Evolutionary conservation across 768 basidiomycete species (phyloP), one percentile per base, ranked within the genome.

Genomic region (Tylopilus subfusipes): DNA sequence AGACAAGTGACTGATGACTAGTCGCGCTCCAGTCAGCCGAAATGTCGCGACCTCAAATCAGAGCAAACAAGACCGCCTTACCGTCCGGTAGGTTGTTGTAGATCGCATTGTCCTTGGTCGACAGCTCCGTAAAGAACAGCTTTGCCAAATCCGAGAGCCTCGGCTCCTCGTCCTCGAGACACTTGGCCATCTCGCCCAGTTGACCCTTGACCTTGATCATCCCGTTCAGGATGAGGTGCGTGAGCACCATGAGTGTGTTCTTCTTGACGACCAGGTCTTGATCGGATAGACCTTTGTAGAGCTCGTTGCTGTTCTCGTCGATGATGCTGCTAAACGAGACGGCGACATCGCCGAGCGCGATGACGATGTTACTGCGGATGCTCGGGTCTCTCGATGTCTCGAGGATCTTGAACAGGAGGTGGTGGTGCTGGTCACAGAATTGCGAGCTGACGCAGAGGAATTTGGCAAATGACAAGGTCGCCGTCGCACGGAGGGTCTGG

Each of bases 181-280:
- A 98, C 72, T 99, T 98, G n/a, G 96, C 97, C 96, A 99, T 98
- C 78, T 99, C 97, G 18, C 97, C 97, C 8, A 99, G 78, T 68
- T 99, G 96, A 2, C 97, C 97, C 73, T 99, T 98, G 62, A 98
- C 95, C 72, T 98, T 99, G 80, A 99, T 90, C 97, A 98, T 98
- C 3, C 96, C 96, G 63, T 98, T 98, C 57, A 99, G 74, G 66
- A 98, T 98, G 56, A 99, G 74, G 69, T 98, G 93, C 12, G 94
- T 96, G 52, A 98, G 78, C 29, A 98, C 97, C 96, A 98, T 98
- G 42, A 99, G 80, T 33, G 96, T 97, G 73, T 98, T 98, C 80
- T 98, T 98, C 84, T 98, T 99, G 59, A 99, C 96, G 38, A 88
- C 82, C 11, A 92, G 72, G 62, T 96, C 83, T 38, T 75, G 76